Conservation (phyloP, 1,139 yeast genomes). For the Eremothecium coryli region DNA sequence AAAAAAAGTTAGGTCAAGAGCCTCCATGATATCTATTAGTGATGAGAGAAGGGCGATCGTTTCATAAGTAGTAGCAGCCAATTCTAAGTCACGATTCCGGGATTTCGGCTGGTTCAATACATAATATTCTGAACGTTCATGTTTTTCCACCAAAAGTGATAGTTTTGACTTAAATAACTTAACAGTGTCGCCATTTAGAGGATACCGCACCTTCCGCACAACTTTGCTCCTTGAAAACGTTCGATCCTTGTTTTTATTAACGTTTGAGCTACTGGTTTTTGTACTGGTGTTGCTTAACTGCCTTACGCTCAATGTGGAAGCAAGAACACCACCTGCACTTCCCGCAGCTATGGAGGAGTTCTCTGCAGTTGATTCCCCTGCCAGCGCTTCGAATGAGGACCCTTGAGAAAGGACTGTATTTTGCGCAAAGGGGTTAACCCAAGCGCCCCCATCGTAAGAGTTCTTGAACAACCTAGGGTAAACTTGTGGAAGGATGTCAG, state of each 20-base stretch:
- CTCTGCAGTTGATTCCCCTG: slow-evolving; percentile 1
- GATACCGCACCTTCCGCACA: slow-evolving; percentile 18
- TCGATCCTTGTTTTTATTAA: slow-evolving; percentile 13
- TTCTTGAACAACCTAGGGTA: slow-evolving; percentile 59
- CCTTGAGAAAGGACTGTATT: too few relatives aligned
- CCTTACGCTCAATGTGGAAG: slow-evolving; percentile 4
- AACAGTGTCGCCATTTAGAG: slow-evolving; percentile 22
- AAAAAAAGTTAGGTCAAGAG: slow-evolving; percentile 27
- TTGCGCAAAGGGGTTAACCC: slow-evolving; percentile 38
- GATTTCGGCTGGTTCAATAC: slow-evolving; percentile 11
- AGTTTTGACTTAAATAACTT: slow-evolving; percentile 19
- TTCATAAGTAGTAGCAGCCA: slow-evolving; percentile 27
- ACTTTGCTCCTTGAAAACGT: slow-evolving; percentile 16
- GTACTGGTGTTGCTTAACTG: slow-evolving; percentile 7
- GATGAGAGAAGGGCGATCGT: slow-evolving; percentile 16
- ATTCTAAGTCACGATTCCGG: slow-evolving; percentile 21
- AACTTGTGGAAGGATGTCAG: slow-evolving; percentile 46
- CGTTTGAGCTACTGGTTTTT: slow-evolving; percentile 6
- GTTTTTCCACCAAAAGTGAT: slow-evolving; percentile 10
- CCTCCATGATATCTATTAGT: slow-evolving; percentile 24
- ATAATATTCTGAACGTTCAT: slow-evolving; percentile 5
- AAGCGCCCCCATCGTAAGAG: slow-evolving; percentile 64
- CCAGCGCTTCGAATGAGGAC: background rate
- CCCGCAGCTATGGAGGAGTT: slow-evolving; percentile 7
- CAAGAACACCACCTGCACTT: slow-evolving; percentile 5